Conservation (phyloP, 768 basidiomycete genomes). For the Amanita brunnescens region DNA sequence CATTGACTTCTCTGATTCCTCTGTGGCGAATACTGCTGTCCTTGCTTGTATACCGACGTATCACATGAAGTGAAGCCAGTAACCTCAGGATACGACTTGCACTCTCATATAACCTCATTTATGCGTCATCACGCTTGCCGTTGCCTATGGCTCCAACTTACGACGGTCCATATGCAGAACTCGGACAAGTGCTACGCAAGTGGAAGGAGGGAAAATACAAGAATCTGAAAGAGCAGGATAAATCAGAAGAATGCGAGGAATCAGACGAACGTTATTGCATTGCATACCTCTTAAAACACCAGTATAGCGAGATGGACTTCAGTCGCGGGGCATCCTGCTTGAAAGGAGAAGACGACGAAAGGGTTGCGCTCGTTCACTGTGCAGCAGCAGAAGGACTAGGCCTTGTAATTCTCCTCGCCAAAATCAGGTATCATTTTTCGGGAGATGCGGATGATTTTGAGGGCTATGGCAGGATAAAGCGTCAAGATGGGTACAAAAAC, state of each 20-base stretch:
- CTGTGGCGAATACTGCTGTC: conserved; percentile 25
- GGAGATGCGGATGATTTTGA: conserved; percentile 1
- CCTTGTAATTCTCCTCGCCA: conserved; percentile 28
- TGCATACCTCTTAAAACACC: conserved; percentile 20
- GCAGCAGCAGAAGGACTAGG: conserved; percentile 24
- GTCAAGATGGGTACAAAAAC: too few species aligned
- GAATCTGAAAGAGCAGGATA: background rate
- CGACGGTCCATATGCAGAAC: background rate
- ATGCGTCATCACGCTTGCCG: conserved; percentile 14
- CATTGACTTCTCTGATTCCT: conserved; percentile 26
- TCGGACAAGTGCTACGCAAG: background rate
- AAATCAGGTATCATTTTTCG: conserved; percentile 20
- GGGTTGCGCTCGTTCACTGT: conserved; percentile 22
- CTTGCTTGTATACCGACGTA: conserved; percentile 47
- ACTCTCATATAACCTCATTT: conserved; percentile 42
- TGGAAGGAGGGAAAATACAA: background rate
- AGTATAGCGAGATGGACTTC: conserved; percentile 20
- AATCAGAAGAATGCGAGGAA: background rate
- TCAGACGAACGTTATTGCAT: background rate
- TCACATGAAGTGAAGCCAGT: conserved; percentile 41
- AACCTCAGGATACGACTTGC: conserved; percentile 42
- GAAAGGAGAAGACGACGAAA: conserved; percentile 31
- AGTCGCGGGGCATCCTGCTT: conserved; percentile 17
- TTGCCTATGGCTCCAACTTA: background rate
- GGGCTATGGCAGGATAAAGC: too few species aligned